Conservation (phyloP, 331 rosid species). For the Quercus tomentella region DNA sequence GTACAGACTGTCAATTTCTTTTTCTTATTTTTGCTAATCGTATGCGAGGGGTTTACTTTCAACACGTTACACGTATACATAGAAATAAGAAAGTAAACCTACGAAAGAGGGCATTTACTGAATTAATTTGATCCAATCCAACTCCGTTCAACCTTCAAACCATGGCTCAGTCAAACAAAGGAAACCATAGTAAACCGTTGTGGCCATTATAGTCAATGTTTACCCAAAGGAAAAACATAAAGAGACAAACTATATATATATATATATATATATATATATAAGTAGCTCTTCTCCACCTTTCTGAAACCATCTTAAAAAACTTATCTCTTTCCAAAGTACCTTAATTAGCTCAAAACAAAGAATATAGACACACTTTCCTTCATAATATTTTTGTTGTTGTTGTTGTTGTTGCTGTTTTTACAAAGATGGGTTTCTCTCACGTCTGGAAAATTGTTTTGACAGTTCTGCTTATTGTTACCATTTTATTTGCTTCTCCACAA, state of each 20-base stretch:
- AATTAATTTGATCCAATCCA: constrained; percentile 23
- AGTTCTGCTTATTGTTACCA: constrained; percentile 18
- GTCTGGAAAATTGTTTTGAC: constrained; percentile 20
- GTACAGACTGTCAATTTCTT: too few species aligned
- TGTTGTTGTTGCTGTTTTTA: too few species aligned
- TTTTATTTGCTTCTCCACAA: constrained; percentile 30
- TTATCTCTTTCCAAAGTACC: background rate
- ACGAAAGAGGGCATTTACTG: background rate
- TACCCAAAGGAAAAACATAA: background rate
- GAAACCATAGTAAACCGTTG: background rate
- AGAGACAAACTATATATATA: background rate
- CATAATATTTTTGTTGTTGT: background rate
- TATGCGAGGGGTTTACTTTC: too few species aligned
- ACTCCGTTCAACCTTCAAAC: constrained; percentile 32
- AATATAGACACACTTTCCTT: background rate
- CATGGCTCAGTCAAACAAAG: constrained; percentile 10
- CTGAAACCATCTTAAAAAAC: background rate
- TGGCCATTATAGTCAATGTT: background rate
- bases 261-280: constrained; percentile 5
- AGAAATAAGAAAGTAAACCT: too few species aligned
- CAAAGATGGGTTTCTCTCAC: constrained; percentile 18
- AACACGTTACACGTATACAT: too few species aligned
- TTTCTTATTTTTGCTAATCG: too few species aligned
- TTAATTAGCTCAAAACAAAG: background rate
- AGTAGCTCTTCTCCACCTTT: background rate